Base-by-base conservation (phyloP, 768 basidiomycete genomes). In the Mycena floridula region DNA sequence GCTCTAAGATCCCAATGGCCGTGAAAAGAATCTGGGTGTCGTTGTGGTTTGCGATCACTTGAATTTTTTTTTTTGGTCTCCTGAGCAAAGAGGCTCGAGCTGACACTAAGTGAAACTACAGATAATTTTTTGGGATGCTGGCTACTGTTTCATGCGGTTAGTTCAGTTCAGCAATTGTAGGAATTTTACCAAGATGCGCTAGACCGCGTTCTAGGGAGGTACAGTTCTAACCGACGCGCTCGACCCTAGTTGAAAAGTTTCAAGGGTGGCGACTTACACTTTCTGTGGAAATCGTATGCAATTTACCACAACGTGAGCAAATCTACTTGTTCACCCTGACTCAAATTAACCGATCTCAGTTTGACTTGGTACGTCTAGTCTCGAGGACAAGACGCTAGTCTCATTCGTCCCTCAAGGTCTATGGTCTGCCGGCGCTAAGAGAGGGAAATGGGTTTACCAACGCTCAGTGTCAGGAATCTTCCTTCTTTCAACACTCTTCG, bases 231-330 rank as follows among this genome's bases (percentile, higher is more conserved):
- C 38, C 7, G 13, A 12, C 38, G 27, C 37, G 23, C n/a, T 24
- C 18, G 43, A 27, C 27, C 18, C 13, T 12, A 22, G 9, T 18
- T 35, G 46, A 43, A 40, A 18, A 25, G 32, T 25, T 9, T 37
- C n/a, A n/a, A 75, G 70, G 90, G 88, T 1, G 92, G 92, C 2
- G 89, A 93, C 61, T 69, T 93, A 37, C 86, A 92, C 54, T 94
- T 90, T 91, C 76, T 94, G 36, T 95, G 91, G 92, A 68, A 74
- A 47, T 89, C 89, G 2, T 94, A 94, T 56, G 74, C 70, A 21
- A 47, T 86, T 24, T 91, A 90, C 63, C 82, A 89, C 55, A 67
- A 82, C n/a, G 66, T 89, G 42, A 36, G 64, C 16, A 24, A 37
- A 35, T 47, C 6, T 21, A 12, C 7, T 40, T 27, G 44, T 66